A percentile compares a stretch with the other conserved stretches of the same genome.
Conservation (phyloP, 1,284 basidiomycete genomes). For the Mrakiaceae sp. region DNA sequence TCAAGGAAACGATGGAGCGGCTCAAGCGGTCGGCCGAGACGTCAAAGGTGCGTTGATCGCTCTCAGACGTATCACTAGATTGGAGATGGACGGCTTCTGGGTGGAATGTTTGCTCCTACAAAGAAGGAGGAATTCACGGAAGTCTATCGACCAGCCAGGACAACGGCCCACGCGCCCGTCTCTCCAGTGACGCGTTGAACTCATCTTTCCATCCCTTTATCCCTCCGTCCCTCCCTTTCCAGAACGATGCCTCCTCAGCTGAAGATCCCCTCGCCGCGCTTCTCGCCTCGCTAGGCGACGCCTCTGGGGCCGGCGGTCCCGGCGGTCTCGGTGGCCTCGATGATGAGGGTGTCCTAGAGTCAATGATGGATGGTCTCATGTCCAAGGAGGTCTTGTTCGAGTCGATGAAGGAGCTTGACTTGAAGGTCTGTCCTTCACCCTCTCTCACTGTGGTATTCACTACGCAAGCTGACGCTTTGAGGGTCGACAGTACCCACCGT, state of each 20-base stretch:
- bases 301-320: conserved; percentile 28
- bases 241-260: neutral
- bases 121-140: no score
- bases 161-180: no score
- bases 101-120: no score
- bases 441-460: conserved; percentile 8
- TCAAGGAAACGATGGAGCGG: conserved; percentile 67
- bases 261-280: conserved; percentile 33
- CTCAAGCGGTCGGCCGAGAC: conserved; percentile 23
- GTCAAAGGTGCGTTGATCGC: conserved; percentile 10
- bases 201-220: neutral
- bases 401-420: conserved; percentile 74
- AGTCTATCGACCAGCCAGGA: no score
- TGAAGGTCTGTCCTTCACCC: conserved; percentile 48
- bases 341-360: conserved; percentile 67
- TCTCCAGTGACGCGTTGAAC: no score
- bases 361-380: conserved; percentile 90
- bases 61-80: no score
- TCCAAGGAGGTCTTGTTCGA: conserved; percentile 87
- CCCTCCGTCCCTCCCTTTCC: neutral
- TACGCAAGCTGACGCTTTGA: neutral
- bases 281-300: conserved; percentile 26
- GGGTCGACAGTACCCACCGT: conserved; percentile 60
- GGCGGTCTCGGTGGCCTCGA: conserved; percentile 32
- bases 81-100: no score